Percentiles rank a stretch among this genome's conserved stretches.
Evolutionary conservation across 2,329 filamentous ascomycete genomes (phyloP).

Genomic region (Phialophora macrospora): DNA sequence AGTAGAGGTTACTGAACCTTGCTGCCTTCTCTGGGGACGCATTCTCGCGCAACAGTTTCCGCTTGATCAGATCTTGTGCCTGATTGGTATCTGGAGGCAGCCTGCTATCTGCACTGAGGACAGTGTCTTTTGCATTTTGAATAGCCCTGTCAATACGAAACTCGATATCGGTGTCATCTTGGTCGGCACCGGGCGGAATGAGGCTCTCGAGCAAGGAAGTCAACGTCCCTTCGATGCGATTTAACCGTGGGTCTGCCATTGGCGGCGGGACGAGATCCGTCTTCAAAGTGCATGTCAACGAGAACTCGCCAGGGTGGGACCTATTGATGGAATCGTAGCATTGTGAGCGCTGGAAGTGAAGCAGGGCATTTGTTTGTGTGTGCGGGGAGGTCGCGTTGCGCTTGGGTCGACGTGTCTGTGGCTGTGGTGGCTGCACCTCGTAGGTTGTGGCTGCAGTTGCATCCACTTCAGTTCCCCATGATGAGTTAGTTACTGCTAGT

Average conservation of each 20-base stretch:
- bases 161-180: constrained; percentile 70
- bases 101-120: constrained; percentile 44
- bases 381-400: constrained; percentile 5
- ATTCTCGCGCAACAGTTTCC: constrained; percentile 79
- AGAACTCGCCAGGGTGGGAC: not conserved
- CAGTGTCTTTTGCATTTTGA: constrained; percentile 55
- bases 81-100: constrained; percentile 70
- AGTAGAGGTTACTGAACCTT: constrained; percentile 88
- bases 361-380: not conserved
- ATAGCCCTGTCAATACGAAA: constrained; percentile 69
- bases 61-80: constrained; percentile 89
- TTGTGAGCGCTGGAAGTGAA: not conserved
- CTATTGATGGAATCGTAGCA: constrained; percentile 1
- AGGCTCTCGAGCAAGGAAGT: constrained; percentile 77
- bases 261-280: constrained; percentile 36
- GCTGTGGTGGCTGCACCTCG: constrained; percentile 6
- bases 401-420: constrained; percentile 16
- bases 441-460: constrained; percentile 7
- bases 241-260: constrained; percentile 59
- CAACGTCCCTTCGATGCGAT: constrained; percentile 78
- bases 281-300: constrained; percentile 29
- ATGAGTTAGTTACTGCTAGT: no score
- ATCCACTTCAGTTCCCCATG: no score
- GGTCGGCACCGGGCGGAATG: constrained; percentile 66
- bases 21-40: constrained; percentile 74